Conservation (phyloP, 176 grass and related monocot genomes). For the Saccharum spontaneum region DNA sequence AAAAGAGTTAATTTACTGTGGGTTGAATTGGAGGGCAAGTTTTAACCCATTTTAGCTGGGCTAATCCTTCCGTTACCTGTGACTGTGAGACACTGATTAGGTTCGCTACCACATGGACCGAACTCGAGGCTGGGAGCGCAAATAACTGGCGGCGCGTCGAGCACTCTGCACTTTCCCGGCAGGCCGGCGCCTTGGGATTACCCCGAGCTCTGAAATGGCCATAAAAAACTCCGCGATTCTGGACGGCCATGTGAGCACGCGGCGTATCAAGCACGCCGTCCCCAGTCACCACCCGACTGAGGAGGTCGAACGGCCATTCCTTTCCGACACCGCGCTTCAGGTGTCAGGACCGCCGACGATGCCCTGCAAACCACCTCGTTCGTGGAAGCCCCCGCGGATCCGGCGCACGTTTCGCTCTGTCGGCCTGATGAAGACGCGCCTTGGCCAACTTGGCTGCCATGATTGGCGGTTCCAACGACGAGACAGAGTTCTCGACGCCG, state of each 20-base stretch:
- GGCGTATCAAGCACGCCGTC: background rate
- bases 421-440: background rate
- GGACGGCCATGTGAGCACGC: constrained; percentile 23
- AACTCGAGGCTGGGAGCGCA: background rate
- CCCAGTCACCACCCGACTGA: constrained; percentile 29
- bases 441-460: constrained; percentile 31
- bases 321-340: constrained; percentile 1
- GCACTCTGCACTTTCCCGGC: background rate
- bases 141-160: background rate
- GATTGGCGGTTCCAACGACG: constrained; percentile 3
- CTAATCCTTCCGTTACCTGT: background rate
- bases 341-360: background rate
- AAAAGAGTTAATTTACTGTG: too few relatives aligned
- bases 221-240: background rate
- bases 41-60: background rate
- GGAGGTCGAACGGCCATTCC: background rate
- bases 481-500: background rate
- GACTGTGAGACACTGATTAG: background rate
- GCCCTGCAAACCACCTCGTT: constrained; percentile 21
- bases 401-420: constrained; percentile 27
- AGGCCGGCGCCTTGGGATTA: background rate
- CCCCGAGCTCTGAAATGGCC: constrained; percentile 7
- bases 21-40: too few relatives aligned
- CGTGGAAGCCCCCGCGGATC: constrained; percentile 24
- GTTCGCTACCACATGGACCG: background rate